These are phyloP conservation scores for Borealophlyctis nickersoniae DNA, from an alignment of 192 early-diverging fungal species.

Conservation along the genomic window DNA sequence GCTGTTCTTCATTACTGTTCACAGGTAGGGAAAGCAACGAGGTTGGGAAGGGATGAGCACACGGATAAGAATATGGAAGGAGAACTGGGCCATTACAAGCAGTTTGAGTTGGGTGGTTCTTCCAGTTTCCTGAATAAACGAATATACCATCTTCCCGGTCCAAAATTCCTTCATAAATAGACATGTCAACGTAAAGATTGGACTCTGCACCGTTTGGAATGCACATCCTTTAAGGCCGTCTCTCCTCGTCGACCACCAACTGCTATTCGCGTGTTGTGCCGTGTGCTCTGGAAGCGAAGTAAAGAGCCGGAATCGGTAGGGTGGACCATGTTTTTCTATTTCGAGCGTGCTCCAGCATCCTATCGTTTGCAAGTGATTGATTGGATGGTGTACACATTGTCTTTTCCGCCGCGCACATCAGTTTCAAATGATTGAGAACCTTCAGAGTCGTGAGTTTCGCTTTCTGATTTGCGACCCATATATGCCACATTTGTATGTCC, in stretches of 20 bases:
- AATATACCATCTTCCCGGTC: no score
- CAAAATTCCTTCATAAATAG: no score
- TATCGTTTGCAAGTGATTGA: neutral
- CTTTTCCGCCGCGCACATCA: neutral
- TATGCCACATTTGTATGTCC: neutral
- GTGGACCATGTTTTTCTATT: no score
- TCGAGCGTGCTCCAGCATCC: neutral
- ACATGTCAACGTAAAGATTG: conserved; percentile 22
- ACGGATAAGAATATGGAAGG: conserved; percentile 41
- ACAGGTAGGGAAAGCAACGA: conserved; percentile 18
- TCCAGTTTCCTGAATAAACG: neutral
- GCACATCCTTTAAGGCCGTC: conserved; percentile 13
- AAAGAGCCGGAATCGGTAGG: neutral
- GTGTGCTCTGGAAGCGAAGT: conserved; percentile 23
- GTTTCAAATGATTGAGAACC: neutral
- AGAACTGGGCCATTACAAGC: conserved; percentile 13
- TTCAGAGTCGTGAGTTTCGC: conserved; percentile 9
- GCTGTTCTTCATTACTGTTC: conserved; percentile 22
- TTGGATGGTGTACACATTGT: no score
- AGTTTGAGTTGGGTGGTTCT: neutral
- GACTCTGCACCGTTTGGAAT: conserved; percentile 15
- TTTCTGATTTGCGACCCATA: no score
- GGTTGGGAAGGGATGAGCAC: conserved; percentile 37
- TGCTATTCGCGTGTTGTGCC: conserved; percentile 27
- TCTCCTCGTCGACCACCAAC: conserved; percentile 25